These are phyloP conservation scores for Phalaenopsis equestris DNA, from an alignment of 106 monocot species.

Conservation along the genomic window DNA sequence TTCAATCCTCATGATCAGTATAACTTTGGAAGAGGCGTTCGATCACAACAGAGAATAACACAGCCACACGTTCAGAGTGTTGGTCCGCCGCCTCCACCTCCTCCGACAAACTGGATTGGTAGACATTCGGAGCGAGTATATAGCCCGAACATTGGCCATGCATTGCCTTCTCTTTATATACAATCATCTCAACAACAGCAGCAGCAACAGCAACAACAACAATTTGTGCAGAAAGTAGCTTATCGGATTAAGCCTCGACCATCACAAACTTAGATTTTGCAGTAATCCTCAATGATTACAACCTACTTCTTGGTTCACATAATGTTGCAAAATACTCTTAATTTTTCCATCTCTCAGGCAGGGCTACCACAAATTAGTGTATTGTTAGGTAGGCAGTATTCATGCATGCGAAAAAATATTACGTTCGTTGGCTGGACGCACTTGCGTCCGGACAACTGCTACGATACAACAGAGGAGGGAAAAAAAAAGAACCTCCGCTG, in stretches of 20 bases:
- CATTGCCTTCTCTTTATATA: not conserved
- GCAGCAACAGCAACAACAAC: constrained; percentile 22
- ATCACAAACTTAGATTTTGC: constrained; percentile 8
- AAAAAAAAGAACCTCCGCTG: too few relatives aligned
- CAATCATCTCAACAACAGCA: constrained; percentile 12
- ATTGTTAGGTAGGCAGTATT: too few relatives aligned
- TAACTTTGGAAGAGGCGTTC: constrained; percentile 23
- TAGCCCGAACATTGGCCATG: constrained; percentile 3
- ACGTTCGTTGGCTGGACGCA: too few relatives aligned
- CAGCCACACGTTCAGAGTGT: constrained; percentile 18
- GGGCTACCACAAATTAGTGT: not conserved
- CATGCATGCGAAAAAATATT: too few relatives aligned
- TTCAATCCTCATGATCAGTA: constrained; percentile 17
- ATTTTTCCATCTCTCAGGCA: not conserved
- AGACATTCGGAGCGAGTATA: constrained; percentile 14
- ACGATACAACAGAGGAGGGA: too few relatives aligned
- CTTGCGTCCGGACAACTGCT: too few relatives aligned
- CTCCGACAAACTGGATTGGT: constrained; percentile 69
- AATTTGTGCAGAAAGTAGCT: constrained; percentile 14
- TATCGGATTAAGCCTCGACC: constrained; percentile 35
- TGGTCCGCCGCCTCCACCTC: constrained; percentile 41
- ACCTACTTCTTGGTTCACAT: not conserved
- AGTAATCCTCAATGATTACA: constrained; percentile 13
- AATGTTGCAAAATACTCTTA: not conserved
- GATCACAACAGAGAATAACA: constrained; percentile 11